These are phyloP conservation scores for Ochetophila trinervis DNA, from an alignment of 306 rosid genomes.

Conservation along the genomic window DNA sequence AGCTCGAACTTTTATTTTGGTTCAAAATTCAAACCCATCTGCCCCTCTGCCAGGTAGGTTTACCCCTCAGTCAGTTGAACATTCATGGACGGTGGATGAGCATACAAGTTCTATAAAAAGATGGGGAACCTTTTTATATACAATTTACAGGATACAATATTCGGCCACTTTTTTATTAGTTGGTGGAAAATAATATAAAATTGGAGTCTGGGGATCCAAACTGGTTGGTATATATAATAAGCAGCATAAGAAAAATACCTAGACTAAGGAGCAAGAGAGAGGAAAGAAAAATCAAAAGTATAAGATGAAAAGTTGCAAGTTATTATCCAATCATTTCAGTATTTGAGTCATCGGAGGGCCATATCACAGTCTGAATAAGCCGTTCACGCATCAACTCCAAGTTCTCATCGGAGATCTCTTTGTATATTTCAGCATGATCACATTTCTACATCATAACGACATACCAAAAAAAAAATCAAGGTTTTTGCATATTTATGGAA, in stretches of 20 bases:
- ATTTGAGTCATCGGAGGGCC: constrained; percentile 98
- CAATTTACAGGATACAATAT: constrained; percentile 28
- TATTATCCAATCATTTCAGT: constrained; percentile 74
- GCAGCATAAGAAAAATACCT: constrained; percentile 25
- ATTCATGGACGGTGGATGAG: neutral
- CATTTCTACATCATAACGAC: constrained; percentile 64
- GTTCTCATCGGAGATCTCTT: constrained; percentile 79
- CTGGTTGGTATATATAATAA: constrained; percentile 2
- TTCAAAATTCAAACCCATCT: too few relatives aligned
- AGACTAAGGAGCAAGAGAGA: constrained; percentile 27
- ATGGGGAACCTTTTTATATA: constrained; percentile 21
- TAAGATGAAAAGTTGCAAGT: neutral
- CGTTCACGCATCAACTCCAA: constrained; percentile 93
- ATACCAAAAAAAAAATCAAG: neutral
- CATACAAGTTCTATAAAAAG: neutral
- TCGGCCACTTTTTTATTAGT: constrained; percentile 10
- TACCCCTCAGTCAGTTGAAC: too few relatives aligned
- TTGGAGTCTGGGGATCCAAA: constrained; percentile 23
- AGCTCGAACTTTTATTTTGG: too few relatives aligned
- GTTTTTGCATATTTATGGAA: neutral
- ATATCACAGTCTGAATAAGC: constrained; percentile 85
- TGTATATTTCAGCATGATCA: constrained; percentile 82
- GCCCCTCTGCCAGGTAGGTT: too few relatives aligned
- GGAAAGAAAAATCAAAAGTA: constrained; percentile 16
- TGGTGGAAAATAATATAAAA: constrained; percentile 25